Percentiles rank a stretch among this genome's conserved stretches.
These are phyloP conservation scores for Candida odintsovae DNA, from an alignment of 805 yeast genomes.

Conservation along the genomic window DNA sequence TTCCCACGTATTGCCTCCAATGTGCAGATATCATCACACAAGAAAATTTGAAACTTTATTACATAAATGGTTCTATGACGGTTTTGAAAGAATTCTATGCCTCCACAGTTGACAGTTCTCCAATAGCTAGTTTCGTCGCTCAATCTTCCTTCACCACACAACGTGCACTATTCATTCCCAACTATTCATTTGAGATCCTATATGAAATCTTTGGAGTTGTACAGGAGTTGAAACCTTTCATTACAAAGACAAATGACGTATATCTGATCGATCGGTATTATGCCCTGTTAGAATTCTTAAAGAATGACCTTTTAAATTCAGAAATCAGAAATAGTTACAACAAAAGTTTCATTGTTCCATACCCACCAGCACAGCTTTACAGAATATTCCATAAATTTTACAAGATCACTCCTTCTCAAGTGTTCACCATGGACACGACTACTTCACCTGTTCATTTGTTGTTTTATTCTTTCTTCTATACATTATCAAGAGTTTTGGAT, in stretches of 20 bases:
- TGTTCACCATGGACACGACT: constrained; percentile 6
- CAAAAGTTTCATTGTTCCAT: constrained; percentile 10
- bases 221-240: constrained; percentile 5
- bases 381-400: constrained; percentile 11
- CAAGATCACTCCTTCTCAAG: constrained; percentile 17
- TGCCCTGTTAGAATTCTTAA: constrained; percentile 8
- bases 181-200: constrained; percentile 12
- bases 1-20: constrained; percentile 15
- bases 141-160: constrained; percentile 2
- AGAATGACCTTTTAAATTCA: constrained; percentile 2
- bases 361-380: constrained; percentile 14
- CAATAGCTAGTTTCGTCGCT: constrained; percentile 12
- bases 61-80: constrained; percentile 12
- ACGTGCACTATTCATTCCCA: constrained; percentile 16
- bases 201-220: constrained; percentile 14
- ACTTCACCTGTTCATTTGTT: constrained; percentile 11
- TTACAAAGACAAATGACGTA: constrained; percentile 8
- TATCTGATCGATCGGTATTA: constrained; percentile 5
- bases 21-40: constrained; percentile 10
- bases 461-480: constrained; percentile 12
- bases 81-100: constrained; percentile 15
- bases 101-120: constrained; percentile 10
- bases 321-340: not conserved
- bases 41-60: constrained; percentile 7
- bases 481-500: constrained; percentile 15